Base-by-base conservation (phyloP, 1,139 yeast species). In the Suhomyces anneliseae region DNA sequence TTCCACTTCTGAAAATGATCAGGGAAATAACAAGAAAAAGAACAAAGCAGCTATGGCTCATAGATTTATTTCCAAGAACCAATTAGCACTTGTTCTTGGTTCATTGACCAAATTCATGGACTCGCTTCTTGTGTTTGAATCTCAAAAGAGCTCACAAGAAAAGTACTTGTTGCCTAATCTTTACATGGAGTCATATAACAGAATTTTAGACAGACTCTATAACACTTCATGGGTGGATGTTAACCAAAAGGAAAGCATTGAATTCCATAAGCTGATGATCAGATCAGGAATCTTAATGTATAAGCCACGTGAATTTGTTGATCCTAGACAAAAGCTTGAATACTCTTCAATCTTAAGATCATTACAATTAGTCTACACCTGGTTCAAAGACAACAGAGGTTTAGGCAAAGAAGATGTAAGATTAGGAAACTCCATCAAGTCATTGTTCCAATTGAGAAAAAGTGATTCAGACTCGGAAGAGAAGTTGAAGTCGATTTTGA, bases 231-330 rank as follows among this genome's bases (percentile, higher is more conserved):
- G 76, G 76, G 34, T 58, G 0, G 56, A 56, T 15, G 52, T 56
- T 8, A 53, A 48, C 26, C 52, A 54, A 9, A 51, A 49, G 2
- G 52, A 54, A 9, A 52, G 53, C 15, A 40, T 59, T 27, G 36
- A 42, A 7, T 51, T 61, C 39, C 74, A 71, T 50, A 64, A 59
- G 43, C 52, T 55, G 15, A 58, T 72, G 11, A 49, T 70, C 27
- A 61, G 62, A 43, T 56, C 72, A 2, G 70, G 72, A 7, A 64
- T 70, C n/a, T 52, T 62, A 40, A 57, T 66, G 46, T 70, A 62
- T 50, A 61, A 55, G 41, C 74, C 76, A 0, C 50, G 53, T 31
- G 44, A 43, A 4, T 54, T 66, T 32, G 45, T 58, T 14, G 64
- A 61, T 44, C 61, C 58, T 9, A 45, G 57, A 3, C 63, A 60